Conservation (phyloP, 495 filamentous ascomycete species). For the Trichoderma asperelloides region DNA sequence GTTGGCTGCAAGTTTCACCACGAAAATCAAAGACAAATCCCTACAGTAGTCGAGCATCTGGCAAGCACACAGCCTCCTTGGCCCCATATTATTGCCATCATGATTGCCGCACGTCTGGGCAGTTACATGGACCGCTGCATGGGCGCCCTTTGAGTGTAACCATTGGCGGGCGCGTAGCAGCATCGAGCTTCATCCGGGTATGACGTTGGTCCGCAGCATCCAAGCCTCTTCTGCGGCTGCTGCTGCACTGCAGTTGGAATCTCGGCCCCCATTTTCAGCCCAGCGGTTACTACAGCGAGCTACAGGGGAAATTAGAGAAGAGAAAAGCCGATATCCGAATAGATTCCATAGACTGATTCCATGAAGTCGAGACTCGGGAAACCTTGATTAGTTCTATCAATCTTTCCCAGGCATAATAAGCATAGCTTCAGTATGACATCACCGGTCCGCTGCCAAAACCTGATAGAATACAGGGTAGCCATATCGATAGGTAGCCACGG, state of each 20-base stretch:
- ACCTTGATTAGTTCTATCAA: neutral
- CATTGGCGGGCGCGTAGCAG: neutral
- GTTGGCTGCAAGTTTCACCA: too few species aligned
- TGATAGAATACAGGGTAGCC: neutral
- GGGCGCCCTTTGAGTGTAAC: too few species aligned
- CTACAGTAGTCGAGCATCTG: neutral
- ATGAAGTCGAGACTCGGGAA: neutral
- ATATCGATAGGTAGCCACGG: neutral
- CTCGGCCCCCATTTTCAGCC: neutral
- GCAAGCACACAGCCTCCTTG: neutral
- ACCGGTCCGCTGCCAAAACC: neutral
- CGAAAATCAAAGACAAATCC: neutral
- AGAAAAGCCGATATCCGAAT: neutral
- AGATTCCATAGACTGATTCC: neutral
- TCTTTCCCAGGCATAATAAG: neutral
- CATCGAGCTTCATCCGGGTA: neutral
- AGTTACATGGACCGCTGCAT: too few species aligned
- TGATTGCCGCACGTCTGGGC: too few species aligned
- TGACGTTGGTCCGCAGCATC: conserved; percentile 3
- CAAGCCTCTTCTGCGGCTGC: neutral
- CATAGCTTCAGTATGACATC: neutral
- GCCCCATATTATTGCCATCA: neutral
- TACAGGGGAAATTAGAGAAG: too few species aligned
- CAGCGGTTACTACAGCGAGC: neutral
- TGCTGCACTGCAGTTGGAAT: neutral